Evolutionary conservation across 805 yeast genomes (phyloP).

Genomic region (Blastobotrys mokoenaii): DNA sequence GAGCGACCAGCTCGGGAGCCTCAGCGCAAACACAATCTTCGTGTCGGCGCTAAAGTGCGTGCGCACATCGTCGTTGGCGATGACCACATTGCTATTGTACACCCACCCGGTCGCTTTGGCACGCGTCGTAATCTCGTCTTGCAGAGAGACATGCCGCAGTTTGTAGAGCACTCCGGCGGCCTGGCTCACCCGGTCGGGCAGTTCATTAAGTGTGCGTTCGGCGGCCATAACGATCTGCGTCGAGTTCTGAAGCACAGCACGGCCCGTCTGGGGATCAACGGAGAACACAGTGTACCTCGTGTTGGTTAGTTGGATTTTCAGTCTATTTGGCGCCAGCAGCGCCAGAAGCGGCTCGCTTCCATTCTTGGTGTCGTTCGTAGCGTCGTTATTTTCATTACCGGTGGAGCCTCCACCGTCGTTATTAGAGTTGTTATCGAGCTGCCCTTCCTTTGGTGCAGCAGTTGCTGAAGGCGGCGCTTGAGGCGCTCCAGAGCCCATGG

Average conservation of each 20-base stretch:
- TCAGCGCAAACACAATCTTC: slow-evolving; percentile 22
- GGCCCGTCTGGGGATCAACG: slow-evolving; percentile 19
- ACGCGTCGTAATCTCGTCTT: slow-evolving; percentile 44
- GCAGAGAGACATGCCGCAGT: slow-evolving; percentile 41
- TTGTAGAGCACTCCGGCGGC: slow-evolving; percentile 32
- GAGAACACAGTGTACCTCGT: slow-evolving; percentile 15
- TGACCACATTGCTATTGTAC: slow-evolving; percentile 43
- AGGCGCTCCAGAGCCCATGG: no score
- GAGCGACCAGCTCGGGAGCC: slow-evolving; percentile 30
- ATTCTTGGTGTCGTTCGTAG: not conserved
- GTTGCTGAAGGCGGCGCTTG: no score
- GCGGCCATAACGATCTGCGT: slow-evolving; percentile 32
- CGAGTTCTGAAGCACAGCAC: slow-evolving; percentile 31
- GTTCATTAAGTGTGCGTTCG: slow-evolving; percentile 26
- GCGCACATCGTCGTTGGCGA: slow-evolving; percentile 41
- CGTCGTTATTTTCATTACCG: no score
- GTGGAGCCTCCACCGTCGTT: not conserved
- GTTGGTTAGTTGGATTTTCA: slow-evolving; percentile 15
- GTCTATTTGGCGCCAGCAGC: not conserved
- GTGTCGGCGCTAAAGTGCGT: slow-evolving; percentile 22
- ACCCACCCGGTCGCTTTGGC: slow-evolving; percentile 66
- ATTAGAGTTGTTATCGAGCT: no score
- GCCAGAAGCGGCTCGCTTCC: not conserved
- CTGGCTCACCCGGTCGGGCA: slow-evolving; percentile 13
- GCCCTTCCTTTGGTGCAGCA: no score